Conservation (phyloP, 140 eudicot species). For the Cichorium intybus region DNA sequence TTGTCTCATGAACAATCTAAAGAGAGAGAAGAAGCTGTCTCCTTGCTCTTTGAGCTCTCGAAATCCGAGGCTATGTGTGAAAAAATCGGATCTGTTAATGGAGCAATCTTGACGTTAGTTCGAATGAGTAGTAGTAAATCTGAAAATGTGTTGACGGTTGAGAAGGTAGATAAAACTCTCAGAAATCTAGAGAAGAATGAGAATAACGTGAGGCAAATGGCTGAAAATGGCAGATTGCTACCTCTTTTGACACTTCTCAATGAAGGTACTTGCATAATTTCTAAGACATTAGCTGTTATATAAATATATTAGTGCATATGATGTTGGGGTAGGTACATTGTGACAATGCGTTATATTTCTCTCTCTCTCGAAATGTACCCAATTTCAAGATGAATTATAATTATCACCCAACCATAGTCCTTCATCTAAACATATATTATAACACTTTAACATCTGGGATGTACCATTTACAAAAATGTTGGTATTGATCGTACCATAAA, state of each 20-base stretch:
- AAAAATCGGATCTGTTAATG: slow-evolving; percentile 74
- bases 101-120: slow-evolving; percentile 77
- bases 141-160: slow-evolving; percentile 65
- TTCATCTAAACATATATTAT: background rate
- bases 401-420: background rate
- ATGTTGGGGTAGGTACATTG: background rate
- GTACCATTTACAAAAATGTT: background rate
- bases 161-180: slow-evolving; percentile 72
- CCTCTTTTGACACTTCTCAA: slow-evolving; percentile 78
- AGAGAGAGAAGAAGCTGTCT: slow-evolving; percentile 91
- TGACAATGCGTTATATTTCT: background rate
- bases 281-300: background rate
- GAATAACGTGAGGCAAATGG: slow-evolving; percentile 89
- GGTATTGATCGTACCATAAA: background rate
- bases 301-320: background rate
- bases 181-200: slow-evolving; percentile 70
- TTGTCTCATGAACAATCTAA: slow-evolving; percentile 71
- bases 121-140: slow-evolving; percentile 91
- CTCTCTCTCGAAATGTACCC: background rate
- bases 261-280: slow-evolving; percentile 52
- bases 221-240: slow-evolving; percentile 78
- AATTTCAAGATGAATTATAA: background rate
- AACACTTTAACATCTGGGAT: background rate
- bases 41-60: slow-evolving; percentile 84
- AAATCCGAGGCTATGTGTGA: slow-evolving; percentile 61